A percentile compares a stretch with the other conserved stretches of the same genome.
Conservation (phyloP, 352 stramenopile species). For the Pythium coloratum region DNA sequence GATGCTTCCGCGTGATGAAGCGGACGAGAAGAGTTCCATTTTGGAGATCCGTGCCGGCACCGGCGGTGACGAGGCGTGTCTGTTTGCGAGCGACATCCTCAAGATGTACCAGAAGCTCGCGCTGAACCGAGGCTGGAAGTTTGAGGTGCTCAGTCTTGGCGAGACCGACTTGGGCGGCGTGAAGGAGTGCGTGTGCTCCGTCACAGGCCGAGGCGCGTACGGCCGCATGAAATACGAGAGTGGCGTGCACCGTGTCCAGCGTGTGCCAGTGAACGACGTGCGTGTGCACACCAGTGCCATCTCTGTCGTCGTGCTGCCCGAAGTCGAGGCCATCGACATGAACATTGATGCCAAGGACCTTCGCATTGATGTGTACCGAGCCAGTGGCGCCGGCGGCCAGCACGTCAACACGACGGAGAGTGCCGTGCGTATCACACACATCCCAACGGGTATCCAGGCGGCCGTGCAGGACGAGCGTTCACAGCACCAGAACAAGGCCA, state of each 20-base stretch:
- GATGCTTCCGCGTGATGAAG: slow-evolving; percentile 78
- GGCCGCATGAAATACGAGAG: slow-evolving; percentile 98
- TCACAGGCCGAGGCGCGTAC: slow-evolving; percentile 86
- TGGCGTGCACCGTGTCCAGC: slow-evolving; percentile 97
- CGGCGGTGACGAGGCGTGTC: slow-evolving; percentile 95
- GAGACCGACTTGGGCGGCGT: slow-evolving; percentile 84
- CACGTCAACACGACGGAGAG: slow-evolving; percentile 99
- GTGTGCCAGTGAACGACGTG: slow-evolving; percentile 96
- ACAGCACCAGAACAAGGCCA: slow-evolving; percentile 98
- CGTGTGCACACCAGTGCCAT: slow-evolving; percentile 97
- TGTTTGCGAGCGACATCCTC: slow-evolving; percentile 94
- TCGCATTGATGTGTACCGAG: slow-evolving; percentile 97
- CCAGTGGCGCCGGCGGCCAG: slow-evolving; percentile 95
- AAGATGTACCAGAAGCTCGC: slow-evolving; percentile 94
- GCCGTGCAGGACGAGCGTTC: slow-evolving; percentile 94
- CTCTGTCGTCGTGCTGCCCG: slow-evolving; percentile 96
- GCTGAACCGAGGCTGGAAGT: slow-evolving; percentile 85
- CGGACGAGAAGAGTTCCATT: slow-evolving; percentile 97
- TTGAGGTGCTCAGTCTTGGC: slow-evolving; percentile 88
- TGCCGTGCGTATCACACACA: slow-evolving; percentile 96
- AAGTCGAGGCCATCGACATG: slow-evolving; percentile 84
- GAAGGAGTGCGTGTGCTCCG: slow-evolving; percentile 78
- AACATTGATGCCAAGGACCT: slow-evolving; percentile 95
- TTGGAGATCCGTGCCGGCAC: slow-evolving; percentile 96
- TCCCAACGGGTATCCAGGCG: slow-evolving; percentile 93